A percentile compares a stretch with the other conserved stretches of the same genome.
phyloP scores from a whole-genome alignment of 108 stramenopile genomes.

The Nitzschia sp. region DNA sequence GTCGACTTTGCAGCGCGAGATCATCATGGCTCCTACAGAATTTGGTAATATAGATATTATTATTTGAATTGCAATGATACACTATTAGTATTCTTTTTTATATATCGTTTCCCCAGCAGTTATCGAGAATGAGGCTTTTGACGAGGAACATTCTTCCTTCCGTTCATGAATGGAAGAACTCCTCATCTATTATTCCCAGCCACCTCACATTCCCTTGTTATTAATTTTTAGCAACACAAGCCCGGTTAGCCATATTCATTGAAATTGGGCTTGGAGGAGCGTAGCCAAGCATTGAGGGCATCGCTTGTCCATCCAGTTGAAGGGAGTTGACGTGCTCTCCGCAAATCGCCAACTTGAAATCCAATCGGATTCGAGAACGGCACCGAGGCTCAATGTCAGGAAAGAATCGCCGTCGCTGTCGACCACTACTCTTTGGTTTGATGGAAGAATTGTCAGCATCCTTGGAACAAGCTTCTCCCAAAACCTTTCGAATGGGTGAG shows the following conservation, averaged over 20 bases:
- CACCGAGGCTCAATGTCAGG: constrained; percentile 14
- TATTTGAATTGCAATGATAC: too few species aligned
- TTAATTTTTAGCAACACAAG: not conserved
- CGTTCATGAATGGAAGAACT: too few species aligned
- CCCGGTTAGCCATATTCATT: not conserved
- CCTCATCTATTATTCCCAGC: too few species aligned
- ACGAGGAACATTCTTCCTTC: too few species aligned
- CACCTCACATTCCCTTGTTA: too few species aligned
- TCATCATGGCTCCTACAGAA: constrained; percentile 10
- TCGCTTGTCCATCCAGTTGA: constrained; percentile 21
- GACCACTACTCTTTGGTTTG: constrained; percentile 17
- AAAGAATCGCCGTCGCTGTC: constrained; percentile 19
- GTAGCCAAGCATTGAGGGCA: not conserved
- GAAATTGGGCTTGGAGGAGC: constrained; percentile 31
- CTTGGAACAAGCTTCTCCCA: not conserved
- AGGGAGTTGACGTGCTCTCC: constrained; percentile 20
- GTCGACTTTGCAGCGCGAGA: constrained; percentile 1
- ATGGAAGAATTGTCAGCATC: not conserved
- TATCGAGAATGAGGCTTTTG: too few species aligned
- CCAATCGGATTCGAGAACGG: constrained; percentile 19
- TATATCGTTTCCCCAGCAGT: too few species aligned
- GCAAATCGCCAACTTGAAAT: constrained; percentile 20
- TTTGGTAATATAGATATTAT: constrained; percentile 4
- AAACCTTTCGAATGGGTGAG: constrained; percentile 12
- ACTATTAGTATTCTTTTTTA: not conserved